phyloP scores from a whole-genome alignment of 805 yeast species.

The Wickerhamiella spandovensis region DNA sequence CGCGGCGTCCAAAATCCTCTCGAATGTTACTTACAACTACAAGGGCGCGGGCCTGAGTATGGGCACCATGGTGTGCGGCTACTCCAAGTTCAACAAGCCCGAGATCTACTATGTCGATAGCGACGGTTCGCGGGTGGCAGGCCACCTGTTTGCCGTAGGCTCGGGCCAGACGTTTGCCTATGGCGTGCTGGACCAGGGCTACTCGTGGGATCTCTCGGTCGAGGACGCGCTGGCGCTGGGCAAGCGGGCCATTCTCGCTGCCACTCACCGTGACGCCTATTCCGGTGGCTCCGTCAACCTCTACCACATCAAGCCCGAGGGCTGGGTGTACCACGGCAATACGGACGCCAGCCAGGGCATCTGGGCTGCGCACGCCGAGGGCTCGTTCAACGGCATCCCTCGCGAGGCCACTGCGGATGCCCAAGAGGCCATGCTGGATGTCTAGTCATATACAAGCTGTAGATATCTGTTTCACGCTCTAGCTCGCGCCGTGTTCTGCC shows the following conservation, averaged over 20 bases:
- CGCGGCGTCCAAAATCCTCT: conserved; percentile 87
- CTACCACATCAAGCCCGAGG: conserved; percentile 83
- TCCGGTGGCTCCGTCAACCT: conserved; percentile 94
- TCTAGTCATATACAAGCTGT: neutral
- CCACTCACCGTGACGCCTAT: conserved; percentile 95
- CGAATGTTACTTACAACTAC: conserved; percentile 81
- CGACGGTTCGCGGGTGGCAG: conserved; percentile 90
- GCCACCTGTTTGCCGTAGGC: conserved; percentile 93
- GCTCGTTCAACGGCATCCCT: conserved; percentile 70
- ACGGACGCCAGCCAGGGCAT: conserved; percentile 80
- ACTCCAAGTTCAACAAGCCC: conserved; percentile 90
- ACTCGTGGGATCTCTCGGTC: conserved; percentile 79
- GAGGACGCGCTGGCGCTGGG: conserved; percentile 93
- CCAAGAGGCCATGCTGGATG: neutral
- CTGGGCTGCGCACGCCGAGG: conserved; percentile 81
- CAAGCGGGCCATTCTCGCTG: conserved; percentile 90
- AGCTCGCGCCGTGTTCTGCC: too few species aligned
- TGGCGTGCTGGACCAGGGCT: conserved; percentile 90
- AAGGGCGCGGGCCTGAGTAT: conserved; percentile 97
- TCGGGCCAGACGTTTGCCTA: conserved; percentile 99
- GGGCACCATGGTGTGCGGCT: conserved; percentile 99
- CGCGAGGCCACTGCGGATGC: neutral
- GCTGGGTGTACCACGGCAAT: conserved; percentile 95
- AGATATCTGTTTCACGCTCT: too few species aligned
- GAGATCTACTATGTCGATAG: conserved; percentile 92